A percentile compares a stretch with the other conserved stretches of the same genome.
phyloP scores from a whole-genome alignment of 1,284 basidiomycete species.

The Melampsora occidentalis region DNA sequence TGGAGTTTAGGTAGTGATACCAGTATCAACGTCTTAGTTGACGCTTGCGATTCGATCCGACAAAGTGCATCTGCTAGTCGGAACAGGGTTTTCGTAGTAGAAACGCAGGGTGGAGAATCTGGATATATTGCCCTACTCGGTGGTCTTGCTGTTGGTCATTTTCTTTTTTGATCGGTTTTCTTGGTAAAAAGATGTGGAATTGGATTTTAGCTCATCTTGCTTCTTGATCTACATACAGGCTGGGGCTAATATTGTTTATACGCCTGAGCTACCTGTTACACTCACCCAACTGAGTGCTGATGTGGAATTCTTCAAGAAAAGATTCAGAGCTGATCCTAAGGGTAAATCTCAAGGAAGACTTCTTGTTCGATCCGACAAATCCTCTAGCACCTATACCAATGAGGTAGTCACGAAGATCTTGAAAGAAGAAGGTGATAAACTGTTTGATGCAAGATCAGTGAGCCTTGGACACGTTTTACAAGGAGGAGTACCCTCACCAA shows the following conservation, averaged over 20 bases:
- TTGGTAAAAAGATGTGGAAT: not conserved
- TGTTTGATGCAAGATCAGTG: slow-evolving; percentile 94
- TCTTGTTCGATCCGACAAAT: slow-evolving; percentile 80
- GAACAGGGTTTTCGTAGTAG: slow-evolving; percentile 94
- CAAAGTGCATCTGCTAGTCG: slow-evolving; percentile 93
- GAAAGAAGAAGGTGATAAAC: slow-evolving; percentile 80
- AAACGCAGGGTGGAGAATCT: slow-evolving; percentile 94
- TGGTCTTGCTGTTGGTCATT: slow-evolving; percentile 74
- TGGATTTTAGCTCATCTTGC: slow-evolving; percentile 28
- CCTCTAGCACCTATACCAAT: slow-evolving; percentile 85
- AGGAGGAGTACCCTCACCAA: slow-evolving; percentile 87
- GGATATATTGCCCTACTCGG: slow-evolving; percentile 95
- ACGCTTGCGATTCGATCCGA: slow-evolving; percentile 96
- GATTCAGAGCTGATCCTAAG: slow-evolving; percentile 79
- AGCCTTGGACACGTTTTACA: slow-evolving; percentile 94
- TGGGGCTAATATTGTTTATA: slow-evolving; percentile 89
- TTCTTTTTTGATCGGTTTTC: not conserved
- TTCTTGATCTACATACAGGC: slow-evolving; percentile 60
- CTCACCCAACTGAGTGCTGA: slow-evolving; percentile 78
- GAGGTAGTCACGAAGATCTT: slow-evolving; percentile 90
- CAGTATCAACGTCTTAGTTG: slow-evolving; percentile 91
- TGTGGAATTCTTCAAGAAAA: slow-evolving; percentile 80
- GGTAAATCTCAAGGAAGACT: slow-evolving; percentile 89
- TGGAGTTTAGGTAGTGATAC: slow-evolving; percentile 94
- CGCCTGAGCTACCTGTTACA: slow-evolving; percentile 83